A percentile compares a stretch with the other conserved stretches of the same genome.
Conservation (phyloP, 2,329 filamentous ascomycete genomes). For the Trichoderma harzianum region DNA sequence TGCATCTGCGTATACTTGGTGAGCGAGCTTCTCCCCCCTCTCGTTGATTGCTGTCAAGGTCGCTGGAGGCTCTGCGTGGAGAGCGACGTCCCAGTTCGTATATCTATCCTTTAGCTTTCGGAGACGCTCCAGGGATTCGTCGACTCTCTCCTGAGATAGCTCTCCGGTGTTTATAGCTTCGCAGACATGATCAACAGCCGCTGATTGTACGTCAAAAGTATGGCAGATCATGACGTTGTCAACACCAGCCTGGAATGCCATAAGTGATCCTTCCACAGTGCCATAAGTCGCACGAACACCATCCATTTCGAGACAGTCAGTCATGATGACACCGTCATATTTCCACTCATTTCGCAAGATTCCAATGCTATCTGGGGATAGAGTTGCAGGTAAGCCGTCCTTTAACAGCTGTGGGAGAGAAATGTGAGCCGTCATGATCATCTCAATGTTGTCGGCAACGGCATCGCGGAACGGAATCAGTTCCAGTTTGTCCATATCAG, state of each 20-base stretch:
- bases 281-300: constrained; percentile 26
- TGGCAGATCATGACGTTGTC: constrained; percentile 31
- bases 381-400: constrained; percentile 23
- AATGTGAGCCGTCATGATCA: constrained; percentile 31
- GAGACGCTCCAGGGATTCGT: constrained; percentile 23
- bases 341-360: constrained; percentile 25
- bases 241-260: constrained; percentile 27
- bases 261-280: constrained; percentile 25
- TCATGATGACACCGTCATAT: constrained; percentile 26
- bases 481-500: constrained; percentile 23
- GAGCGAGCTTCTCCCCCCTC: constrained; percentile 21
- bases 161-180: constrained; percentile 21
- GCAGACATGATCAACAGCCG: constrained; percentile 26
- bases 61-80: constrained; percentile 10
- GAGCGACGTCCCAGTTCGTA: constrained; percentile 25
- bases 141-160: constrained; percentile 20
- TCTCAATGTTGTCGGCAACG: constrained; percentile 24
- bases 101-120: constrained; percentile 23
- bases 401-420: constrained; percentile 24
- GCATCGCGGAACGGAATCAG: constrained; percentile 25
- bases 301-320: constrained; percentile 29
- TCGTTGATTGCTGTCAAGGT: constrained; percentile 21
- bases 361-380: constrained; percentile 24
- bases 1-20: constrained; percentile 22
- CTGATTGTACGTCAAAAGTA: constrained; percentile 26